These are phyloP conservation scores for Symbiodinium pilosum DNA, from an alignment of 73 alveolate species.

Conservation along the genomic window DNA sequence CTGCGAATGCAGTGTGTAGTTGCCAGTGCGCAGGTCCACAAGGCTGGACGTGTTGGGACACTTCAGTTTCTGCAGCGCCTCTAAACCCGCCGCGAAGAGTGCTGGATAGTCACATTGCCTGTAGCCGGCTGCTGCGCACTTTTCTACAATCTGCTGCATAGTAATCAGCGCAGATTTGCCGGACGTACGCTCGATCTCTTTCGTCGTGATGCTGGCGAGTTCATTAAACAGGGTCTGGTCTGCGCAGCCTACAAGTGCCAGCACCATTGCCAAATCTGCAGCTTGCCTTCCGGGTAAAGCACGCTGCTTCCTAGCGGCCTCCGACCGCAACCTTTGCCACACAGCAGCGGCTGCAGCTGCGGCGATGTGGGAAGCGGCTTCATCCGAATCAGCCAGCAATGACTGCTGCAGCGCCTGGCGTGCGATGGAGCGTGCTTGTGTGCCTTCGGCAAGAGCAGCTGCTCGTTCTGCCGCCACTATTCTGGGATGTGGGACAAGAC, in stretches of 20 bases:
- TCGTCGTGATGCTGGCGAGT: neutral
- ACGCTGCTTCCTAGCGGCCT: neutral
- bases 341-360: neutral
- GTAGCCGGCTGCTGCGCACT: slow-evolving; percentile 56
- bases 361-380: neutral
- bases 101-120: slow-evolving; percentile 62
- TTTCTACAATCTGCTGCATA: slow-evolving; percentile 49
- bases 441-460: neutral
- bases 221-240: slow-evolving; percentile 11
- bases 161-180: slow-evolving; percentile 15
- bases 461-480: neutral
- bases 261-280: slow-evolving; percentile 32
- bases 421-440: neutral
- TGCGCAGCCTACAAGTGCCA: slow-evolving; percentile 66
- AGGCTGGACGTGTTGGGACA: slow-evolving; percentile 35
- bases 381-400: neutral
- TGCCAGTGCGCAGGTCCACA: slow-evolving; percentile 28
- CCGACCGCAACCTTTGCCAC: slow-evolving; percentile 13
- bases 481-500: neutral
- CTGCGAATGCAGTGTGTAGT: slow-evolving; percentile 60
- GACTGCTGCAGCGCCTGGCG: neutral
- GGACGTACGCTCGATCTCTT: neutral
- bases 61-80: slow-evolving; percentile 28
- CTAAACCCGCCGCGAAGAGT: neutral
- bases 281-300: slow-evolving; percentile 41